These are phyloP conservation scores for Poterioochromonas sp. DNA, from an alignment of 352 stramenopile genomes.

Conservation along the genomic window DNA sequence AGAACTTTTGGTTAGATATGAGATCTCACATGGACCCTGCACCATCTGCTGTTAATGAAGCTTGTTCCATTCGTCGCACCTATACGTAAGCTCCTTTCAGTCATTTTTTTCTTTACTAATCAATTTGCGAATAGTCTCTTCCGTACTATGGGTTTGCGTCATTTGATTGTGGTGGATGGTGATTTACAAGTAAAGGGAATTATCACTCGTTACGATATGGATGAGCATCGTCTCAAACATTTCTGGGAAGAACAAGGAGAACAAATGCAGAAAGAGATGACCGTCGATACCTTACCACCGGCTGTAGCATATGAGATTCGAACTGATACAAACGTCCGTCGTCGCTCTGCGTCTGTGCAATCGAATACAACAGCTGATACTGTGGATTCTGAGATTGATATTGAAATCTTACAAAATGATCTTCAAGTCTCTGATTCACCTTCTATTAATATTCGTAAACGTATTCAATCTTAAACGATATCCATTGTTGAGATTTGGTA, in stretches of 20 bases:
- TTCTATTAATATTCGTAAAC: neutral
- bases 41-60: neutral
- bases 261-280: constrained; percentile 10
- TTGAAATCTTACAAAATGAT: constrained; percentile 21
- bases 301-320: constrained; percentile 18
- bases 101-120: neutral
- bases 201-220: neutral
- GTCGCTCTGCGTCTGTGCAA: neutral
- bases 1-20: constrained; percentile 27
- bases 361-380: neutral
- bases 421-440: constrained; percentile 16
- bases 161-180: constrained; percentile 65
- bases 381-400: constrained; percentile 5
- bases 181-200: constrained; percentile 9
- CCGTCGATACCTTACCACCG: constrained; percentile 10
- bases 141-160: constrained; percentile 84
- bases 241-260: constrained; percentile 5
- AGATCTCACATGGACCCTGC: constrained; percentile 7
- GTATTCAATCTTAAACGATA: neutral
- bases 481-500: neutral
- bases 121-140: constrained; percentile 59
- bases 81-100: neutral
- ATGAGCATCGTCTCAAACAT: neutral
- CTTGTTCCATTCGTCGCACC: neutral
- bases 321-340: neutral